These are phyloP conservation scores for Leucocoprinus sp. DNA, from an alignment of 768 basidiomycete species.

Conservation along the genomic window DNA sequence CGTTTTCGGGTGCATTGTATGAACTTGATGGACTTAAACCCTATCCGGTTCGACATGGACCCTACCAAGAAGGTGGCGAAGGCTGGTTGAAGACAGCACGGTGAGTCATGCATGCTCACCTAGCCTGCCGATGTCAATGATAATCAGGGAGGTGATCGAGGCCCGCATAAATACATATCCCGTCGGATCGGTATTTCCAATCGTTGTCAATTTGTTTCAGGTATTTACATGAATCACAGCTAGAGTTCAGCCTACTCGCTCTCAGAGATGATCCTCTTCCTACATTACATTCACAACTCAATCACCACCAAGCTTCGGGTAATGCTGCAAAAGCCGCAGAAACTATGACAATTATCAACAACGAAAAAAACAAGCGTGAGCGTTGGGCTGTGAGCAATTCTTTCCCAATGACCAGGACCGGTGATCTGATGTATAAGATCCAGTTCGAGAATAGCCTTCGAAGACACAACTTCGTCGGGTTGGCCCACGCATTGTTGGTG, in stretches of 20 bases:
- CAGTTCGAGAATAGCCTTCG: constrained; percentile 87
- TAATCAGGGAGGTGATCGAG: constrained; percentile 70
- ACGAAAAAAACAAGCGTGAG: constrained; percentile 68
- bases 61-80: constrained; percentile 55
- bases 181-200: constrained; percentile 63
- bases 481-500: constrained; percentile 65
- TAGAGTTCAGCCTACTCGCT: constrained; percentile 89
- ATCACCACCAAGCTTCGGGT: constrained; percentile 35
- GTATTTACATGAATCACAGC: constrained; percentile 30
- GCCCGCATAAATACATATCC: constrained; percentile 88
- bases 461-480: constrained; percentile 79
- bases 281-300: constrained; percentile 50
- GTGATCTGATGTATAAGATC: constrained; percentile 11
- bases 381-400: constrained; percentile 66
- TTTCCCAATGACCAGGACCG: constrained; percentile 5
- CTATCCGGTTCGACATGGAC: constrained; percentile 75
- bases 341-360: constrained; percentile 44
- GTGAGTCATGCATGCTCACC: constrained; percentile 28
- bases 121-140: constrained; percentile 15
- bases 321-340: constrained; percentile 40
- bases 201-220: constrained; percentile 2
- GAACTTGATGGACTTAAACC: constrained; percentile 90
- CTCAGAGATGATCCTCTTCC: constrained; percentile 79
- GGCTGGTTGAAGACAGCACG: constrained; percentile 82
- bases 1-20: constrained; percentile 74